Percentiles rank a stretch among this genome's conserved stretches.
Conservation (phyloP, 805 yeast species). For the Metschnikowia baotianmanensis region DNA sequence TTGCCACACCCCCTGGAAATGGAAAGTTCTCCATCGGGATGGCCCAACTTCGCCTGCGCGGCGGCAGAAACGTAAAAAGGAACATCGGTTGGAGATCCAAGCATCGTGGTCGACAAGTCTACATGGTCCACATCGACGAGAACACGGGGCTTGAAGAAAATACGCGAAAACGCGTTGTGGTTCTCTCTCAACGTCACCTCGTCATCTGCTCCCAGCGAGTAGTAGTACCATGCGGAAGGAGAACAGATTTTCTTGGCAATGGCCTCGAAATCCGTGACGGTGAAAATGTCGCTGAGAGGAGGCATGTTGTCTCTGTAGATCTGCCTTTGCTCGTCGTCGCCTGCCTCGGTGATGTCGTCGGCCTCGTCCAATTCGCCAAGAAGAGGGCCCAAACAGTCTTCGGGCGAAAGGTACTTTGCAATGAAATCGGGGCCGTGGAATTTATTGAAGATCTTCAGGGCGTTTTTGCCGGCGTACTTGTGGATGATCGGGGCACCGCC, state of each 20-base stretch:
- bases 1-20: conserved; percentile 80
- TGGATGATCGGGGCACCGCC: conserved; percentile 40
- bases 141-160: conserved; percentile 82
- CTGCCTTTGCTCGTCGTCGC: conserved; percentile 21
- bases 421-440: conserved; percentile 34
- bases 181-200: conserved; percentile 88
- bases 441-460: conserved; percentile 37
- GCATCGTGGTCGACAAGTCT: conserved; percentile 67
- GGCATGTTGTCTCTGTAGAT: conserved; percentile 26
- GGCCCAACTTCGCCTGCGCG: conserved; percentile 88
- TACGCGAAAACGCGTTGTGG: conserved; percentile 83
- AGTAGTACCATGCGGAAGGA: conserved; percentile 45
- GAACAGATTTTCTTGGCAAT: conserved; percentile 36
- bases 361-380: conserved; percentile 20
- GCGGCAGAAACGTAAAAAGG: conserved; percentile 93
- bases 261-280: conserved; percentile 39
- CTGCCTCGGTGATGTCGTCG: conserved; percentile 15
- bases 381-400: conserved; percentile 23
- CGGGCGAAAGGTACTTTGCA: conserved; percentile 20
- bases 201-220: conserved; percentile 89
- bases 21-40: conserved; percentile 88
- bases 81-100: conserved; percentile 65
- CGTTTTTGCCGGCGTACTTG: conserved; percentile 54
- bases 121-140: conserved; percentile 77
- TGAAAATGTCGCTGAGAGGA: conserved; percentile 29